These are phyloP conservation scores for Mimosa bimucronata DNA, from an alignment of 306 rosid genomes.

Conservation along the genomic window DNA sequence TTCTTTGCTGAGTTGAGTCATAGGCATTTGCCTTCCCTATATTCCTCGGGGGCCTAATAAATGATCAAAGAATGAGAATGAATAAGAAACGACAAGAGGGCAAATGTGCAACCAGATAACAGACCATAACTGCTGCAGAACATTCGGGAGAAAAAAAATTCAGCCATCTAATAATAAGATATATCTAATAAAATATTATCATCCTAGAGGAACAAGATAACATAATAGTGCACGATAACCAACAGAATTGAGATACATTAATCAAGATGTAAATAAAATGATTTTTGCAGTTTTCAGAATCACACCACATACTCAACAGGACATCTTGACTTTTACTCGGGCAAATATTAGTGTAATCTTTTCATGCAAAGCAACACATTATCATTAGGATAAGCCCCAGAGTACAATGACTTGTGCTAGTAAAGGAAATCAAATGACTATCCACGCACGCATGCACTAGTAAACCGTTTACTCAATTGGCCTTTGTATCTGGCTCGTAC, in stretches of 20 bases:
- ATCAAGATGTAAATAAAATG: neutral
- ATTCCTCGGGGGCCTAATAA: slow-evolving; percentile 71
- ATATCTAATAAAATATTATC: neutral
- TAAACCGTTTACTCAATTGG: neutral
- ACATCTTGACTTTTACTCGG: neutral
- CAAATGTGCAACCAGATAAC: slow-evolving; percentile 3
- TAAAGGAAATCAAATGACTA: neutral
- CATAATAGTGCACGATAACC: neutral
- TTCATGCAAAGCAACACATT: neutral
- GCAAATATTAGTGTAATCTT: neutral
- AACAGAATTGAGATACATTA: neutral
- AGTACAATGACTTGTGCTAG: neutral
- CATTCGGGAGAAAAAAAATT: neutral
- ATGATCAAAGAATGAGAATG: slow-evolving; percentile 12
- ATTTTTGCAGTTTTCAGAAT: neutral
- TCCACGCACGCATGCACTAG: too few species aligned
- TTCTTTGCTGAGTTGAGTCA: slow-evolving; percentile 55
- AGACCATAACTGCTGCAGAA: neutral
- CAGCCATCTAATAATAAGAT: neutral
- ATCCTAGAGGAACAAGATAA: neutral
- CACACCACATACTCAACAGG: neutral
- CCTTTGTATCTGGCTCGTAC: neutral
- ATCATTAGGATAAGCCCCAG: neutral
- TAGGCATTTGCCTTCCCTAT: slow-evolving; percentile 54
- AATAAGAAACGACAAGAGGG: slow-evolving; percentile 6